Evolutionary conservation across 1,284 basidiomycete genomes (phyloP).

Genomic region (Fomitopsis pinicola): DNA sequence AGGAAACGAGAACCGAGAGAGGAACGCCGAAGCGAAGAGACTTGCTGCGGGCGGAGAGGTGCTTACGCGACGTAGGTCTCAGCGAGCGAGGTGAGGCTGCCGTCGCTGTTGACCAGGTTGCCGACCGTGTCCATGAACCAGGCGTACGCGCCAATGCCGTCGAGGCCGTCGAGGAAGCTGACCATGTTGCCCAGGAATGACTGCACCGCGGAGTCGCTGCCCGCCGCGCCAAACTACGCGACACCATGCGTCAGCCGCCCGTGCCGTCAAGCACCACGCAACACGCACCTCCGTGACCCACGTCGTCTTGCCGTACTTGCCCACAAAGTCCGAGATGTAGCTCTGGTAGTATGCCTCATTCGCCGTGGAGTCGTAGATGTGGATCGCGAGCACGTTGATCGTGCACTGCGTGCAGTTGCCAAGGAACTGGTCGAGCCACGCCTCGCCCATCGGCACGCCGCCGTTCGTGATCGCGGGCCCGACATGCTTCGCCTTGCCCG

Average conservation of each 20-base stretch:
- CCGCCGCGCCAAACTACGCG: constrained; percentile 25
- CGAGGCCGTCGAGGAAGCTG: constrained; percentile 26
- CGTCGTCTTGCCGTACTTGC: constrained; percentile 25
- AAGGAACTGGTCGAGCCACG: constrained; percentile 30
- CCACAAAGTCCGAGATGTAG: constrained; percentile 26
- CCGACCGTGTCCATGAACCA: constrained; percentile 26
- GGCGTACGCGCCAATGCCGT: constrained; percentile 23
- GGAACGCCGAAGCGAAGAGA: background rate
- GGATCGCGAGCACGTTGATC: constrained; percentile 28
- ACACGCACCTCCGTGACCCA: constrained; percentile 26
- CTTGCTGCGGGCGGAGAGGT: background rate
- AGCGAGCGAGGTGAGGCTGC: constrained; percentile 14
- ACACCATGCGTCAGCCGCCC: background rate
- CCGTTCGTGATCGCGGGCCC: constrained; percentile 32
- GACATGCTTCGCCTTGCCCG: constrained; percentile 29
- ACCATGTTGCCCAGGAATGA: constrained; percentile 26
- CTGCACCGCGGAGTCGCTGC: constrained; percentile 20
- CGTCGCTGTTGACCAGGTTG: constrained; percentile 23
- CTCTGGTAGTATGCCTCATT: constrained; percentile 28
- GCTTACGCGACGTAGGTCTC: constrained; percentile 8
- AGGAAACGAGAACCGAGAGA: background rate
- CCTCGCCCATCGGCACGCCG: constrained; percentile 27
- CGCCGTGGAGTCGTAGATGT: constrained; percentile 31
- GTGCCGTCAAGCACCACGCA: too few relatives aligned
- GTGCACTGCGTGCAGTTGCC: constrained; percentile 26